Conservation (phyloP, 108 stramenopile genomes). For the Poteriospumella lacustris region DNA sequence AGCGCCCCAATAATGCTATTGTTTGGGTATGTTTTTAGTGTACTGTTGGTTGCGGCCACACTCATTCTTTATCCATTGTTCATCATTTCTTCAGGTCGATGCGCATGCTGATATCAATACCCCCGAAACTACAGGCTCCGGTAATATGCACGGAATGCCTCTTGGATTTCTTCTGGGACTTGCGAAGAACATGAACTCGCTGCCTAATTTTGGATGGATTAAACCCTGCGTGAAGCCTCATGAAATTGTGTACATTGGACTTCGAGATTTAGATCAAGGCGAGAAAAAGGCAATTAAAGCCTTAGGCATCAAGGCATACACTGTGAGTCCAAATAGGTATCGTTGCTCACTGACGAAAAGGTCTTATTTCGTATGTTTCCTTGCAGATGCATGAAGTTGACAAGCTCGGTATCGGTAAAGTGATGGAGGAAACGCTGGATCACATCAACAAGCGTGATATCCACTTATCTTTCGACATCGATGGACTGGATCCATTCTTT, state of each 20-base stretch:
- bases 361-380: background rate
- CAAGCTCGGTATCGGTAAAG: constrained; percentile 77
- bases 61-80: background rate
- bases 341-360: background rate
- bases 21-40: constrained; percentile 66
- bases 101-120: constrained; percentile 99
- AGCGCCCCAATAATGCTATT: constrained; percentile 77
- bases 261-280: constrained; percentile 83
- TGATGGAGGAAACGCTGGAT: constrained; percentile 83
- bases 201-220: constrained; percentile 87
- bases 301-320: constrained; percentile 69
- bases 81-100: constrained; percentile 56
- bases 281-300: constrained; percentile 70
- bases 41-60: background rate
- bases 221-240: constrained; percentile 40
- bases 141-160: constrained; percentile 99
- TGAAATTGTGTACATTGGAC: constrained; percentile 87
- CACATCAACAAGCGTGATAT: constrained; percentile 67
- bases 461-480: constrained; percentile 84
- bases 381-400: constrained; percentile 87
- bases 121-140: constrained; percentile 72
- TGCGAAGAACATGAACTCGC: constrained; percentile 56
- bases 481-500: constrained; percentile 85
- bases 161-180: constrained; percentile 80
- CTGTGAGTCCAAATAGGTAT: constrained; percentile 30